These are phyloP conservation scores for Rhypophila decipiens DNA, from an alignment of 495 filamentous ascomycete genomes.

Conservation along the genomic window DNA sequence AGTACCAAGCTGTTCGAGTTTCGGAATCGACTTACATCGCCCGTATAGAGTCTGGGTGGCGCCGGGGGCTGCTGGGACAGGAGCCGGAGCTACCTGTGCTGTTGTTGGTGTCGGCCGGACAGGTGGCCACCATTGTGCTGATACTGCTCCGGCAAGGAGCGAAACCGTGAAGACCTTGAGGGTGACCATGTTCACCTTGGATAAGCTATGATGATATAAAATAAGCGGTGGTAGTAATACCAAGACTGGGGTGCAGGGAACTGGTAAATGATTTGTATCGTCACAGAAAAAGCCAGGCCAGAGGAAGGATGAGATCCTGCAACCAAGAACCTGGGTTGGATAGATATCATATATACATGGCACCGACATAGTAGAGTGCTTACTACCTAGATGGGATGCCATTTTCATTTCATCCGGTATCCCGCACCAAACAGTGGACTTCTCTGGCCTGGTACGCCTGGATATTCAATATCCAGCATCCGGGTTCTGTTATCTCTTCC, in stretches of 20 bases:
- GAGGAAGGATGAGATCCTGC: not conserved
- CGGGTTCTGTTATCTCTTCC: constrained; percentile 14
- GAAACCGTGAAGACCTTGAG: constrained; percentile 2
- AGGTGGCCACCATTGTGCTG: constrained; percentile 4
- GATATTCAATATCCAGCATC: constrained; percentile 16
- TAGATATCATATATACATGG: not conserved
- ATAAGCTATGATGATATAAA: not conserved
- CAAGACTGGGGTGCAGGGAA: not conserved
- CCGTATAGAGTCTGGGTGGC: constrained; percentile 13
- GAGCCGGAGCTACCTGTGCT: not conserved
- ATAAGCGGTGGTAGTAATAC: not conserved
- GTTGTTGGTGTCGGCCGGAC: not conserved
- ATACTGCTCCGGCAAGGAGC: constrained; percentile 5
- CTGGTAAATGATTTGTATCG: not conserved
- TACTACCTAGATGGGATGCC: not conserved
- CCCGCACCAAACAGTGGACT: constrained; percentile 7
- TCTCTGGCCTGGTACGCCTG: no score
- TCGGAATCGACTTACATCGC: constrained; percentile 13
- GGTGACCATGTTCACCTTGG: constrained; percentile 3
- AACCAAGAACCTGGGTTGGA: not conserved
- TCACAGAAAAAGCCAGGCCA: not conserved
- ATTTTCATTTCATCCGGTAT: constrained; percentile 8
- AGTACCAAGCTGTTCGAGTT: not conserved
- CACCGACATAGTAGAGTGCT: not conserved
- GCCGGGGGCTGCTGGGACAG: not conserved